Conservation (phyloP, 164 flowering plant species). For the Pachysandra terminalis region DNA sequence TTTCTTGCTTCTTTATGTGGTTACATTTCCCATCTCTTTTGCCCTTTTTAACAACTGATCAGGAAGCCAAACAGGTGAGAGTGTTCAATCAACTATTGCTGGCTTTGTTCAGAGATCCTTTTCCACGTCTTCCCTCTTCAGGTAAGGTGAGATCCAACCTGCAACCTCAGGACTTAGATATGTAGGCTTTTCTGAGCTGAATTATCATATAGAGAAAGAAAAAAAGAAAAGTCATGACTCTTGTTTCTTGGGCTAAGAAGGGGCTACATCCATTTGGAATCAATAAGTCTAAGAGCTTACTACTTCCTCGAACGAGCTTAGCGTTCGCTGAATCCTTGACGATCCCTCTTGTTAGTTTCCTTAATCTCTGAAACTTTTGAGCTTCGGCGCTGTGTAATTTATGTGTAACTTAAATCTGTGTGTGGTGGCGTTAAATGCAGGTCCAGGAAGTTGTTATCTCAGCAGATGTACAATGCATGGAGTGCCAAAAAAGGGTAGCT, state of each 20-base stretch:
- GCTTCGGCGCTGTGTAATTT: background rate
- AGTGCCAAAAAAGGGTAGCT: slow-evolving; percentile 54
- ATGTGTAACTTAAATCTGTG: background rate
- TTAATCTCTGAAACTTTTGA: background rate
- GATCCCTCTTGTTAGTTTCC: slow-evolving; percentile 48
- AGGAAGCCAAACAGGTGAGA: slow-evolving; percentile 24
- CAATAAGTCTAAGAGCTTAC: slow-evolving; percentile 13
- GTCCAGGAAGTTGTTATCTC: slow-evolving; percentile 63
- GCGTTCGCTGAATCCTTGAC: slow-evolving; percentile 56
- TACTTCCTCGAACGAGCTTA: slow-evolving; percentile 32
- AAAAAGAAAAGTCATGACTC: slow-evolving; percentile 10
- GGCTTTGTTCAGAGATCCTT: slow-evolving; percentile 19
- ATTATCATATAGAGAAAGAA: too few species aligned
- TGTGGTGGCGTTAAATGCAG: slow-evolving; percentile 24
- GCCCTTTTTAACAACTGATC: too few species aligned
- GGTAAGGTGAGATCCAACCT: slow-evolving; percentile 10
- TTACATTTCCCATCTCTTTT: background rate
- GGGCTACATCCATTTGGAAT: background rate
- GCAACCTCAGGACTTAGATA: background rate
- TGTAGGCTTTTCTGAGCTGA: background rate
- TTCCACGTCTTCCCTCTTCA: slow-evolving; percentile 9
- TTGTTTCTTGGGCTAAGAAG: background rate
- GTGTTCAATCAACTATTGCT: slow-evolving; percentile 20
- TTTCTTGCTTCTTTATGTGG: slow-evolving; percentile 13
- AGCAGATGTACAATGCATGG: slow-evolving; percentile 52